Conservation (phyloP, 2,329 filamentous ascomycete species). For the Gnomoniopsis smithogilvyi region DNA sequence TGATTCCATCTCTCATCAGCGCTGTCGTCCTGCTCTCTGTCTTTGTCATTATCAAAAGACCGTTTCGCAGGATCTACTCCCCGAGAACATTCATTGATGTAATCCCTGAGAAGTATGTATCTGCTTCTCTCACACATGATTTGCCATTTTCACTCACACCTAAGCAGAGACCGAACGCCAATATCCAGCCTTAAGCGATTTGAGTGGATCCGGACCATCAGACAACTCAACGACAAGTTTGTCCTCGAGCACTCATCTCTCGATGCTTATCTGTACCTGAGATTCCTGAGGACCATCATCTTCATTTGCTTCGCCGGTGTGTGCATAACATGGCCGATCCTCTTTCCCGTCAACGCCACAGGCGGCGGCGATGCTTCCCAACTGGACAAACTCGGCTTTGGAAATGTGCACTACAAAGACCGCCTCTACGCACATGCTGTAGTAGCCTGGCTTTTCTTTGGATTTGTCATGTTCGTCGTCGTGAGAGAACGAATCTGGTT, state of each 20-base stretch:
- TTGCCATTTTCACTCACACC: slow-evolving; percentile 1
- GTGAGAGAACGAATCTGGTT: slow-evolving; percentile 90
- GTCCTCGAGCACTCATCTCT: slow-evolving; percentile 82
- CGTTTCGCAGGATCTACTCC: slow-evolving; percentile 20
- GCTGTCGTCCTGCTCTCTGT: slow-evolving; percentile 17
- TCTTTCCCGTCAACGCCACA: slow-evolving; percentile 81
- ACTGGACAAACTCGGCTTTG: slow-evolving; percentile 60
- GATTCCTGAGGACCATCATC: slow-evolving; percentile 76
- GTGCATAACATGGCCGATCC: slow-evolving; percentile 78
- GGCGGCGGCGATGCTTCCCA: slow-evolving; percentile 64
- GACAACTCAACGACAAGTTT: slow-evolving; percentile 17
- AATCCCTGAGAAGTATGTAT: slow-evolving; percentile 20
- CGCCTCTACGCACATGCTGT: slow-evolving; percentile 79
- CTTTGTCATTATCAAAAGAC: slow-evolving; percentile 20
- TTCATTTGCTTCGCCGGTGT: slow-evolving; percentile 77
- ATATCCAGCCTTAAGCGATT: slow-evolving; percentile 17
- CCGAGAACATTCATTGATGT: slow-evolving; percentile 22
- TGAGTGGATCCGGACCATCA: slow-evolving; percentile 16
- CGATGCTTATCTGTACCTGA: slow-evolving; percentile 87
- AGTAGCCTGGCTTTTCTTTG: slow-evolving; percentile 79
- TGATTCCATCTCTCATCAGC: slow-evolving; percentile 19
- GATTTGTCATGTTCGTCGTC: slow-evolving; percentile 85
- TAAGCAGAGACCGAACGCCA: slow-evolving; percentile 13
- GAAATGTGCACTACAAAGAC: slow-evolving; percentile 54
- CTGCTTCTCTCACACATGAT: no score